Percentiles rank a stretch among this genome's conserved stretches.
These are phyloP conservation scores for Cutaneotrichosporon arboriforme DNA, from an alignment of 1,284 basidiomycete genomes.

Conservation along the genomic window DNA sequence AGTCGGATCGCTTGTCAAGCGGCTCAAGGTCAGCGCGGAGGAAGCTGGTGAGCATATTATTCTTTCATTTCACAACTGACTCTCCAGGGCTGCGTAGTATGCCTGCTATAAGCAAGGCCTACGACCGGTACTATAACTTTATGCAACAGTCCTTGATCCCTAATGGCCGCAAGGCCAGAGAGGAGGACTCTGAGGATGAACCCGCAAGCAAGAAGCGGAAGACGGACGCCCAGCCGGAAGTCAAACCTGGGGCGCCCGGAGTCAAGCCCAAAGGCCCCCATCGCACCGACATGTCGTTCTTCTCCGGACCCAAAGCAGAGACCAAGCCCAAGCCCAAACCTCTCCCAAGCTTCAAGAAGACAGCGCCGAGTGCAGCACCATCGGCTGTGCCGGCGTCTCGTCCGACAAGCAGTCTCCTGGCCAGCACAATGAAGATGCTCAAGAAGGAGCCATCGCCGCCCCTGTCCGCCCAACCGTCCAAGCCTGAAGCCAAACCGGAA, in stretches of 20 bases:
- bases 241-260: background rate
- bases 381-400: background rate
- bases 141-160: slow-evolving; percentile 14
- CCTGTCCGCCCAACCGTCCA: background rate
- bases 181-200: slow-evolving; percentile 4
- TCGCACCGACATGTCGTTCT: slow-evolving; percentile 34
- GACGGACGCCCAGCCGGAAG: slow-evolving; percentile 11
- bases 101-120: slow-evolving; percentile 23
- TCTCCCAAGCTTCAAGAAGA: slow-evolving; percentile 22
- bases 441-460: slow-evolving; percentile 6
- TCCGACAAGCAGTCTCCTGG: slow-evolving; percentile 3
- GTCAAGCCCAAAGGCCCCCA: background rate
- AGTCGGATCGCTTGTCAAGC: slow-evolving; percentile 19
- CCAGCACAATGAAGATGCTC: slow-evolving; percentile 10
- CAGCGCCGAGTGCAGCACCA: background rate
- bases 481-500: background rate
- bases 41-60: slow-evolving; percentile 20
- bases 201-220: slow-evolving; percentile 22
- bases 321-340: slow-evolving; percentile 23
- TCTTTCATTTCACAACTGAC: background rate
- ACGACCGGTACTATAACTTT: slow-evolving; percentile 15
- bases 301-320: slow-evolving; percentile 15
- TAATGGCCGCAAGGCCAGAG: slow-evolving; percentile 7
- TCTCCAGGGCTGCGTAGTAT: background rate
- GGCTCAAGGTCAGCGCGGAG: slow-evolving; percentile 10